These are phyloP conservation scores for Amphirosellinia nigrospora DNA, from an alignment of 495 filamentous ascomycete species.

Conservation along the genomic window DNA sequence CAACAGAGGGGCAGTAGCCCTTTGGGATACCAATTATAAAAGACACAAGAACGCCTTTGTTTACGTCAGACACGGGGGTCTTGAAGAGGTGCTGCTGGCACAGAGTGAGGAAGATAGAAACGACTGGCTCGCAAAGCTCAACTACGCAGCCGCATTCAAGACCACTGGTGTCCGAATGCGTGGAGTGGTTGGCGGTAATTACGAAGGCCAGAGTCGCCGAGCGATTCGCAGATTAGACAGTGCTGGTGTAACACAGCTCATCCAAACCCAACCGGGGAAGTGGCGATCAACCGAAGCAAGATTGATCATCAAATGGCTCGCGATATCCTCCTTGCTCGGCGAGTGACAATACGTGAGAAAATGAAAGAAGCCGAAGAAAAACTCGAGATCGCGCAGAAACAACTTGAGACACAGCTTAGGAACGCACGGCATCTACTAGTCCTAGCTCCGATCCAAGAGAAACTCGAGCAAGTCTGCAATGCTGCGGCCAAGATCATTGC, in stretches of 20 bases:
- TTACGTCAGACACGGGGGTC: slow-evolving; percentile 83
- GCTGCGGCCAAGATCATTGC: slow-evolving; percentile 86
- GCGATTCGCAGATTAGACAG: slow-evolving; percentile 71
- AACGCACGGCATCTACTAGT: slow-evolving; percentile 94
- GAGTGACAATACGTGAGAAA: slow-evolving; percentile 80
- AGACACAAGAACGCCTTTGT: slow-evolving; percentile 97
- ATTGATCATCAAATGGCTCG: slow-evolving; percentile 82
- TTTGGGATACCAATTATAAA: slow-evolving; percentile 85
- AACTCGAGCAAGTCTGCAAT: slow-evolving; percentile 82
- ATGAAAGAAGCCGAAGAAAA: slow-evolving; percentile 86
- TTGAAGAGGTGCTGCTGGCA: slow-evolving; percentile 91
- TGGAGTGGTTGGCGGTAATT: slow-evolving; percentile 81
- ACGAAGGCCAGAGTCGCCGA: slow-evolving; percentile 80
- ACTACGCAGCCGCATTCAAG: slow-evolving; percentile 93
- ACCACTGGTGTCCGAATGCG: slow-evolving; percentile 91
- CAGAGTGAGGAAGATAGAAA: slow-evolving; percentile 91
- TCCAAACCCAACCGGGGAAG: slow-evolving; percentile 75
- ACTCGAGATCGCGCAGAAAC: slow-evolving; percentile 70
- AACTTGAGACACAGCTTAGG: slow-evolving; percentile 80
- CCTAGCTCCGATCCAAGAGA: slow-evolving; percentile 83
- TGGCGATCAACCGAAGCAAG: slow-evolving; percentile 67
- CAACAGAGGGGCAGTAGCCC: slow-evolving; percentile 89
- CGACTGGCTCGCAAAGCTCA: slow-evolving; percentile 95
- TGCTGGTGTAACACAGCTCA: slow-evolving; percentile 56
- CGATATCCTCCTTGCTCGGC: slow-evolving; percentile 80